phyloP scores from a whole-genome alignment of 768 basidiomycete species.

The Cystobasidium ongulense region DNA sequence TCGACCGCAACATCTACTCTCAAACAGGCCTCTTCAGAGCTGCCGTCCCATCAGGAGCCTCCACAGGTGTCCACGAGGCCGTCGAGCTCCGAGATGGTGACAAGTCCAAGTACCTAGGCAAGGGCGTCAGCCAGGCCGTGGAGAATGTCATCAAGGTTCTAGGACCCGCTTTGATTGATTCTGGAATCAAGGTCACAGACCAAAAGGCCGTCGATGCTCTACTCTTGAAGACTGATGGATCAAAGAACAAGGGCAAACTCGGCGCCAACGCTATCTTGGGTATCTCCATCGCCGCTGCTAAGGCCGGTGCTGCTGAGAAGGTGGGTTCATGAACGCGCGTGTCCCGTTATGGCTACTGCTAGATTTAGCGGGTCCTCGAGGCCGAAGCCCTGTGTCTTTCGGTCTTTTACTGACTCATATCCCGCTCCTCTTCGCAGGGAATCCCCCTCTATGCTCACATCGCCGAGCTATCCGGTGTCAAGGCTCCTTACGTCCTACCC shows the following conservation, averaged over 20 bases:
- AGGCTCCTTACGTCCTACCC: slow-evolving; percentile 86
- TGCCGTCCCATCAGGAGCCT: slow-evolving; percentile 94
- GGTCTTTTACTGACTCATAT: no score
- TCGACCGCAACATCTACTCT: no score
- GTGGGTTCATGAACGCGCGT: slow-evolving; percentile 41
- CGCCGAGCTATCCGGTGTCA: slow-evolving; percentile 88
- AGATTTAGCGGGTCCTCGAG: no score
- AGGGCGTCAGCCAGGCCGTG: slow-evolving; percentile 94
- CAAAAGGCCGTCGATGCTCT: slow-evolving; percentile 97
- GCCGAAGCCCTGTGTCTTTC: no score
- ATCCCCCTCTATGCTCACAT: slow-evolving; percentile 94
- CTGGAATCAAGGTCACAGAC: slow-evolving; percentile 69
- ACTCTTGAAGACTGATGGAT: slow-evolving; percentile 95
- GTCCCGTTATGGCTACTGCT: neutral
- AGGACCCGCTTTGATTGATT: slow-evolving; percentile 76
- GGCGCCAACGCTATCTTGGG: slow-evolving; percentile 99
- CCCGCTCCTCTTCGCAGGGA: no score
- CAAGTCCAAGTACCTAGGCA: slow-evolving; percentile 85
- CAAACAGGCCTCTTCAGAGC: slow-evolving; percentile 92
- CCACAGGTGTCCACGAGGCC: slow-evolving; percentile 95
- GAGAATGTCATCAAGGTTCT: slow-evolving; percentile 85
- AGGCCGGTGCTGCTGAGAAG: slow-evolving; percentile 90
- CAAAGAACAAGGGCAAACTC: slow-evolving; percentile 96
- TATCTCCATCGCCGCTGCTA: slow-evolving; percentile 88
- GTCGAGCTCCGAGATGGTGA: slow-evolving; percentile 97